phyloP scores from a whole-genome alignment of 2,329 filamentous ascomycete species.

The Xylariaceae sp. region DNA sequence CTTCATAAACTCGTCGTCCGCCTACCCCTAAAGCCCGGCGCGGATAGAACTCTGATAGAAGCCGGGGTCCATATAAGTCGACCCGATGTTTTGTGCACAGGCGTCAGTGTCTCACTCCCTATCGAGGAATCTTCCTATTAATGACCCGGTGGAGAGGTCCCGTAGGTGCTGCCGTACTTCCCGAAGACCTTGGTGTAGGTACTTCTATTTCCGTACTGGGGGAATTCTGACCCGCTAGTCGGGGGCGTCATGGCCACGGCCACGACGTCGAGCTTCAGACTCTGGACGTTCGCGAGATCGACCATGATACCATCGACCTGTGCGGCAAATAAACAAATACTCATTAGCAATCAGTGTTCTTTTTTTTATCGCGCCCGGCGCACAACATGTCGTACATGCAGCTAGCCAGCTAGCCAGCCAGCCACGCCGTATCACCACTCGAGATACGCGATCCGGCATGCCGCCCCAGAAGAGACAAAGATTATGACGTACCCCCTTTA shows the following conservation, averaged over 20 bases:
- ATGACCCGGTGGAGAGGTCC: not conserved
- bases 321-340: not conserved
- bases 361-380: not conserved
- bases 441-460: not conserved
- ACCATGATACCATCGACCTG: slow-evolving; percentile 18
- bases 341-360: not conserved
- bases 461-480: not conserved
- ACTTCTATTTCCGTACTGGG: slow-evolving; percentile 21
- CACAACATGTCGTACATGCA: slow-evolving; percentile 1
- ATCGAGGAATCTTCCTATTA: not conserved
- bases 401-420: not conserved
- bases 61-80: too few relatives aligned
- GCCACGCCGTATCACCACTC: not conserved
- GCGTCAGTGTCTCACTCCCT: not conserved
- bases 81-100: not conserved
- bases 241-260: slow-evolving; percentile 18
- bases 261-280: slow-evolving; percentile 21
- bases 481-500: slow-evolving; percentile 24
- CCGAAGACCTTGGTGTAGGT: slow-evolving; percentile 2
- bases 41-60: too few relatives aligned
- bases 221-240: slow-evolving; percentile 20
- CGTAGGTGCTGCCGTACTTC: not conserved
- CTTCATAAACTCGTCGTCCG: too few relatives aligned
- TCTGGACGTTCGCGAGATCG: slow-evolving; percentile 13
- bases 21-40: too few relatives aligned